Base-by-base conservation (phyloP, 345 rosid genomes). In the Camelina hispida region DNA sequence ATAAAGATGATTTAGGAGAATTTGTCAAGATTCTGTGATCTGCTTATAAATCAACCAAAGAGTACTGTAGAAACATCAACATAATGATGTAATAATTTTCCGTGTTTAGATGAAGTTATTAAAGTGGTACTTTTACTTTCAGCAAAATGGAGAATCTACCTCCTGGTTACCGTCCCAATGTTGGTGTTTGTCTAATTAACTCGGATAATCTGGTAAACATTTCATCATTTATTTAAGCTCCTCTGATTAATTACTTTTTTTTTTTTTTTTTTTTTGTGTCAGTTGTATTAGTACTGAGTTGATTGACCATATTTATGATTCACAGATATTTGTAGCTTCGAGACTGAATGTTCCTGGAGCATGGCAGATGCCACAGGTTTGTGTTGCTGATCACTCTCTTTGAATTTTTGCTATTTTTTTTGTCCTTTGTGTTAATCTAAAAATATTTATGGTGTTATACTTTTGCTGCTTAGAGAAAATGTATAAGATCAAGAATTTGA, bases 331-430 rank as follows among this genome's bases (percentile, higher is more conserved):
- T 81, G 97, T 95, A 80, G 99, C 89, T 37, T 92, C 99, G 2
- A 95, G 96, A 73, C 80, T 95, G 81, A 95, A 95, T 82, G 97
- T 95, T 80, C 99, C 97, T 0, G 99, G 99, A 87, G 99, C 97
- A 23, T 95, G 99, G 99, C 99, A 95, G 87, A 95, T 95, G 99
- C 97, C 97, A 74, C 99, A 95, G 99, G 99, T 90, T 18, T 20
- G 50, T 32, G 15, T 48, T 65, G 11, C 8, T 9, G 8, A 6
- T 44, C 38, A 56, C 57, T 73, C 40, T 4, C 46, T 32, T 13
- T 11, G 5, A 16, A 18, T 42, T 12, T 13, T 47, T 13, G 3
- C 9, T 60, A 34, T 47, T 37, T 59, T 71, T 71, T 66, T 46
- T 40, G 10, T 16, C 16, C 25, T 44, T 15, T 37, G 42, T 37